These are phyloP conservation scores for Rhynchospora pubera DNA, from an alignment of 176 grass and related monocot genomes.

Conservation along the genomic window DNA sequence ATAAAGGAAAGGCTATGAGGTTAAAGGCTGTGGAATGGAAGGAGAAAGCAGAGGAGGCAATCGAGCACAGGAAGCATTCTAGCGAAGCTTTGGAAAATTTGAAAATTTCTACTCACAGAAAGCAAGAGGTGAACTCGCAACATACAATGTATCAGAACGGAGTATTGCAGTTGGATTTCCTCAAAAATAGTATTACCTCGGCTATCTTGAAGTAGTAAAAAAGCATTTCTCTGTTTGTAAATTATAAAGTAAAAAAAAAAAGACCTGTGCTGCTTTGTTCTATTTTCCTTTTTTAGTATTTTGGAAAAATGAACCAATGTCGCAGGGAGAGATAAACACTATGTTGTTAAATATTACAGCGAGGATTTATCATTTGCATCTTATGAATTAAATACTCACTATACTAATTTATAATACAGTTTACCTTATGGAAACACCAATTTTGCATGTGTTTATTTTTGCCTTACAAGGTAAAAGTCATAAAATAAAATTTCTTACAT, in stretches of 20 bases:
- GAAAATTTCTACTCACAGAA: constrained; percentile 23
- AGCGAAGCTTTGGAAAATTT: constrained; percentile 16
- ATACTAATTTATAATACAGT: not conserved
- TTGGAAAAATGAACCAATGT: not conserved
- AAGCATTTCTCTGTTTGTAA: not conserved
- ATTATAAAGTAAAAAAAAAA: not conserved
- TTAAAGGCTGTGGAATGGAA: constrained; percentile 37
- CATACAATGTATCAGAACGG: not conserved
- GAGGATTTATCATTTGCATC: not conserved
- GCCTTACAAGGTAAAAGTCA: constrained; percentile 13
- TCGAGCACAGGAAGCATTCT: constrained; percentile 23
- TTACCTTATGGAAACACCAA: not conserved
- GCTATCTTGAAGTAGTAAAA: not conserved
- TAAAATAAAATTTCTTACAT: constrained; percentile 31
- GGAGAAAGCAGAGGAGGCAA: constrained; percentile 31
- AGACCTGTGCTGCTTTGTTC: not conserved
- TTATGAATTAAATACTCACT: not conserved
- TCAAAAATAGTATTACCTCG: not conserved
- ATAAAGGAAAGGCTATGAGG: constrained; percentile 48
- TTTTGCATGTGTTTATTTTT: not conserved
- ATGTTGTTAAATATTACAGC: not conserved
- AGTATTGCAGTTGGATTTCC: not conserved
- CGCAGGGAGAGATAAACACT: too few species aligned
- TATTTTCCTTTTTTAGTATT: not conserved
- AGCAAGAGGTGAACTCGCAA: not conserved